phyloP scores from a whole-genome alignment of 2,329 filamentous ascomycete species.

The Pseudocercospora cruenta region DNA sequence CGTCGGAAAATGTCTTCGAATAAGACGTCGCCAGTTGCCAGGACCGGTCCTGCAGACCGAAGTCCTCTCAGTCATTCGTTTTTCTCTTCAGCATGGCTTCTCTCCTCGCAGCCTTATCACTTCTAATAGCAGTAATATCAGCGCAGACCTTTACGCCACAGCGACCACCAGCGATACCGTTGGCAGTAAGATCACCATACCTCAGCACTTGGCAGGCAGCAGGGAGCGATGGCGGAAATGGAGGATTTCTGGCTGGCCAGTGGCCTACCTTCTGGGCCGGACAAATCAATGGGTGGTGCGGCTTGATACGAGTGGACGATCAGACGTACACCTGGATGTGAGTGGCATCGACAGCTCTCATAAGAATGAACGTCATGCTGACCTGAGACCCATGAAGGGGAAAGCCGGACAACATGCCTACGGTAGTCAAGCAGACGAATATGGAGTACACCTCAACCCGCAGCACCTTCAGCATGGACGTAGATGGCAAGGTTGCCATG shows the following conservation, averaged over 20 bases:
- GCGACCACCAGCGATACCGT: slow-evolving; percentile 68
- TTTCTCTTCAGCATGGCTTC: slow-evolving; percentile 19
- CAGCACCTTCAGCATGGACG: slow-evolving; percentile 70
- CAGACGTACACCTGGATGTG: slow-evolving; percentile 67
- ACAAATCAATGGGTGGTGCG: slow-evolving; percentile 66
- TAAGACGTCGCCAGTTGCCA: slow-evolving; percentile 11
- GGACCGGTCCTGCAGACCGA: not conserved
- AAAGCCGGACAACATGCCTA: slow-evolving; percentile 48
- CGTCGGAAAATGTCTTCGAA: slow-evolving; percentile 3
- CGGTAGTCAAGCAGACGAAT: slow-evolving; percentile 61
- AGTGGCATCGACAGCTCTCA: not conserved
- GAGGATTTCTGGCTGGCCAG: slow-evolving; percentile 68
- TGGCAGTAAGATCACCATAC: slow-evolving; percentile 77
- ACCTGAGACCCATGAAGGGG: slow-evolving; percentile 46
- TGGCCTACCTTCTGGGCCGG: slow-evolving; percentile 69
- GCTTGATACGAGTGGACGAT: slow-evolving; percentile 70
- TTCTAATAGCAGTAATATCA: slow-evolving; percentile 23
- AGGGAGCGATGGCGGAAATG: slow-evolving; percentile 64
- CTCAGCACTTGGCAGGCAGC: slow-evolving; percentile 69
- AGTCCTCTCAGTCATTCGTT: slow-evolving; percentile 9
- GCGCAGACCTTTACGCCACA: slow-evolving; percentile 61
- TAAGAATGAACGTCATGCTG: not conserved
- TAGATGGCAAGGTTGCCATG: slow-evolving; percentile 64
- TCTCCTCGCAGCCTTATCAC: slow-evolving; percentile 19
- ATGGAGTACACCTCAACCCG: slow-evolving; percentile 73